A percentile compares a stretch with the other conserved stretches of the same genome.
Evolutionary conservation across 495 filamentous ascomycete species (phyloP).

Genomic region (Aspergillus ostianus): DNA sequence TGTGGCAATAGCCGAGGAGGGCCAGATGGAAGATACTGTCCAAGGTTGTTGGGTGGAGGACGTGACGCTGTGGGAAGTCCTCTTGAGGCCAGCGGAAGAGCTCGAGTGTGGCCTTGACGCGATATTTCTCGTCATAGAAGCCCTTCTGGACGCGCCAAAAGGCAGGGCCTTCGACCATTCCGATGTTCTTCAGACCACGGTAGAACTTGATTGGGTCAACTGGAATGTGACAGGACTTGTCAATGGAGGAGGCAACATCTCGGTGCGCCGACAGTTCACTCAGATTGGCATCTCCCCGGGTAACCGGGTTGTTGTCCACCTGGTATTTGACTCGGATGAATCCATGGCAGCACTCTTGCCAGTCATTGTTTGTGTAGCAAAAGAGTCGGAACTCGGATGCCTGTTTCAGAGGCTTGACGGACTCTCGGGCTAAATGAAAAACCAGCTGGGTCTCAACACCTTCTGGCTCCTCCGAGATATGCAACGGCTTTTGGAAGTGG

Average conservation of each 20-base stretch:
- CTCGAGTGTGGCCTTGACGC: not conserved
- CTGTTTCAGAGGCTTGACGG: not conserved
- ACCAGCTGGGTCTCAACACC: constrained; percentile 39
- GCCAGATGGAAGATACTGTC: constrained; percentile 24
- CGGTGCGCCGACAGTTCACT: too few relatives aligned
- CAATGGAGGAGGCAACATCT: too few relatives aligned
- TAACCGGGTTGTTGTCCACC: not conserved
- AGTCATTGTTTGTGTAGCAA: constrained; percentile 13
- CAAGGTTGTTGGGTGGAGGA: constrained; percentile 28
- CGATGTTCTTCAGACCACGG: not conserved
- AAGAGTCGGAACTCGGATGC: constrained; percentile 15
- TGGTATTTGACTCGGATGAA: constrained; percentile 22
- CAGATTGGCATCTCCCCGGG: not conserved
- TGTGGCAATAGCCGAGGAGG: not conserved
- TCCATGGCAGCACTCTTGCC: constrained; percentile 19
- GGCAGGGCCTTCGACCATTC: not conserved
- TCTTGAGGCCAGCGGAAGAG: not conserved
- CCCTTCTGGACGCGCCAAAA: not conserved
- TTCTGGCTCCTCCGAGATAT: constrained; percentile 25
- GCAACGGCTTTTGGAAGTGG: constrained; percentile 25
- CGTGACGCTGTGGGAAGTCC: constrained; percentile 6
- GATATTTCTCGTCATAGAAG: not conserved
- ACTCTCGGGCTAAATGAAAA: constrained; percentile 15
- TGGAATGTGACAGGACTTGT: too few relatives aligned
- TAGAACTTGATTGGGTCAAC: not conserved